These are phyloP conservation scores for Globisporangium viniferum DNA, from an alignment of 352 stramenopile genomes.

Conservation along the genomic window DNA sequence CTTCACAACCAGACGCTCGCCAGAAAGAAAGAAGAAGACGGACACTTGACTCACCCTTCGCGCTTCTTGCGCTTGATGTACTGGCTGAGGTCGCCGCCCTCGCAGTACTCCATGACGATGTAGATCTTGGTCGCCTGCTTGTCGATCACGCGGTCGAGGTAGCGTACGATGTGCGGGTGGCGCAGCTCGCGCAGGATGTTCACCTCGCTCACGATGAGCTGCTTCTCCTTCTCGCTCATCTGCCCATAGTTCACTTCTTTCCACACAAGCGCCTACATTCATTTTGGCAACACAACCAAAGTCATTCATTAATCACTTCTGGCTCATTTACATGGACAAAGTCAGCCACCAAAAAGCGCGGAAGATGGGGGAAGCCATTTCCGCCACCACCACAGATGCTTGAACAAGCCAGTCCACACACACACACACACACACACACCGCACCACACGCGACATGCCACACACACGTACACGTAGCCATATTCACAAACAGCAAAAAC, in stretches of 20 bases:
- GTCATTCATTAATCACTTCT: not conserved
- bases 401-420: not conserved
- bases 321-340: not conserved
- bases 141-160: conserved; percentile 93
- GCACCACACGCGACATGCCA: not conserved
- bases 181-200: conserved; percentile 93
- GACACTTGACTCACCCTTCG: conserved; percentile 51
- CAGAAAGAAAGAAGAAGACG: not conserved
- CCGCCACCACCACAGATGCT: not conserved
- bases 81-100: conserved; percentile 86
- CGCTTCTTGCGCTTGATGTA: conserved; percentile 91
- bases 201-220: conserved; percentile 92
- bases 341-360: not conserved
- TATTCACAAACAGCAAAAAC: not conserved
- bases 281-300: not conserved
- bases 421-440: not conserved
- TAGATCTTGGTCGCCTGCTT: conserved; percentile 91
- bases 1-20: not conserved
- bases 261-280: conserved; percentile 83
- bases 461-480: not conserved
- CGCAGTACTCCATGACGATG: conserved; percentile 95
- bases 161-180: conserved; percentile 92
- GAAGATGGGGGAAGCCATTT: not conserved
- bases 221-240: conserved; percentile 93
- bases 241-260: conserved; percentile 92